Percentiles rank a stretch among this genome's conserved stretches.
Evolutionary conservation across 1,139 yeast genomes (phyloP).

Genomic region (Candida tropicalis): DNA sequence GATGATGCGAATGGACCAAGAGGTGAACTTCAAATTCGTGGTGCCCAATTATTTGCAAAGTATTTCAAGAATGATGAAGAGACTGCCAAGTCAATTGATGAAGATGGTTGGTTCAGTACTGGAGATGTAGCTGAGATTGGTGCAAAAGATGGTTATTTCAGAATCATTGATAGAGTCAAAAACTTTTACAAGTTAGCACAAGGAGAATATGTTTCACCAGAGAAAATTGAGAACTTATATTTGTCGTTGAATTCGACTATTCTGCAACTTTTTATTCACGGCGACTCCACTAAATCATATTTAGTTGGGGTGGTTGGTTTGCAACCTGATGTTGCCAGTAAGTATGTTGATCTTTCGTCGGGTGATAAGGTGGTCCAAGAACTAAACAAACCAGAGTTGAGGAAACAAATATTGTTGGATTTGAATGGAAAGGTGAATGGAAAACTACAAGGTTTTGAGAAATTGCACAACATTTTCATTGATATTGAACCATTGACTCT

Average conservation of each 20-base stretch:
- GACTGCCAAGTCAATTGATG: slow-evolving; percentile 26
- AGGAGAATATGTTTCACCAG: slow-evolving; percentile 83
- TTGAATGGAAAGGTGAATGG: slow-evolving; percentile 30
- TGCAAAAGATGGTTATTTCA: slow-evolving; percentile 52
- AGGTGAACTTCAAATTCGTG: slow-evolving; percentile 67
- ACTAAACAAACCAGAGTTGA: neutral
- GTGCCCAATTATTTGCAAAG: slow-evolving; percentile 63
- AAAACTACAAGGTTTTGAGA: slow-evolving; percentile 38
- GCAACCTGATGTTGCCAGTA: slow-evolving; percentile 29
- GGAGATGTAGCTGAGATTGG: slow-evolving; percentile 69
- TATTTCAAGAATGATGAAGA: slow-evolving; percentile 59
- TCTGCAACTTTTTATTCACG: slow-evolving; percentile 58
- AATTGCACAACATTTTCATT: slow-evolving; percentile 36
- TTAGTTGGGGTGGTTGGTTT: slow-evolving; percentile 40
- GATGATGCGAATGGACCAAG: slow-evolving; percentile 43
- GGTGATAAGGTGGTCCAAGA: slow-evolving; percentile 1
- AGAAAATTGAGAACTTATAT: slow-evolving; percentile 69
- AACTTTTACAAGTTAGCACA: slow-evolving; percentile 81
- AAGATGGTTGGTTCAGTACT: slow-evolving; percentile 67
- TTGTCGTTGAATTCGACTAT: slow-evolving; percentile 54
- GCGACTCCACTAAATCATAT: slow-evolving; percentile 33
- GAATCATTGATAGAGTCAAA: slow-evolving; percentile 73
- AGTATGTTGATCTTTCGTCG: slow-evolving; percentile 11
- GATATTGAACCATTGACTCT: slow-evolving; percentile 43
- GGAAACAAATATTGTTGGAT: slow-evolving; percentile 24